Conservation (phyloP, 768 basidiomycete species). For the Trametes cubensis region DNA sequence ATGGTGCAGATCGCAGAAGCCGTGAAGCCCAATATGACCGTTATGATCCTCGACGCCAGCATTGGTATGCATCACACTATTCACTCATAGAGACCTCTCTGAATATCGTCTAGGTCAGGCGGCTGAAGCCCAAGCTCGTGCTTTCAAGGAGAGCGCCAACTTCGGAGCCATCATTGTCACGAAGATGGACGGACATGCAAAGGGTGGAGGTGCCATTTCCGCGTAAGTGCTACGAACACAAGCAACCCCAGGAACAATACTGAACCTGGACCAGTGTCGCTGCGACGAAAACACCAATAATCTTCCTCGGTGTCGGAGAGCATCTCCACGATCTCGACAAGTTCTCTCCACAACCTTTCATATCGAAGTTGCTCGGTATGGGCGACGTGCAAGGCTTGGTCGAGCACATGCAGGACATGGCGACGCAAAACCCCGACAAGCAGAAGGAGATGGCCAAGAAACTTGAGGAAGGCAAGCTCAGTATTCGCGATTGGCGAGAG, state of each 20-base stretch:
- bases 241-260: not conserved
- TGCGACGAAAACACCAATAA: conserved; percentile 98
- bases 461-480: conserved; percentile 94
- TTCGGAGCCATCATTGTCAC: conserved; percentile 99
- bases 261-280: conserved; percentile 67
- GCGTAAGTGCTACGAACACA: conserved; percentile 66
- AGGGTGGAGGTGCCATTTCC: conserved; percentile 98
- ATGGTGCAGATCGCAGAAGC: conserved; percentile 97
- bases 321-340: conserved; percentile 96
- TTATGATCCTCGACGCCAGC: conserved; percentile 94
- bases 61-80: conserved; percentile 78
- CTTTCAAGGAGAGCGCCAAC: conserved; percentile 97
- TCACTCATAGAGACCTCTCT: not conserved
- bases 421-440: conserved; percentile 91
- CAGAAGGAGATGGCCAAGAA: conserved; percentile 99
- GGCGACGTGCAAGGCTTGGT: conserved; percentile 97
- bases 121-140: conserved; percentile 92
- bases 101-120: conserved; percentile 69
- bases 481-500: conserved; percentile 96
- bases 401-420: conserved; percentile 98
- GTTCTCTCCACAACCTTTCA: conserved; percentile 95
- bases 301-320: conserved; percentile 97
- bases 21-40: conserved; percentile 95
- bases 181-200: conserved; percentile 99
- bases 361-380: conserved; percentile 92